Evolutionary conservation across 129 eudicot species (phyloP).

Genomic region (Chrysanthemum makinoi): DNA sequence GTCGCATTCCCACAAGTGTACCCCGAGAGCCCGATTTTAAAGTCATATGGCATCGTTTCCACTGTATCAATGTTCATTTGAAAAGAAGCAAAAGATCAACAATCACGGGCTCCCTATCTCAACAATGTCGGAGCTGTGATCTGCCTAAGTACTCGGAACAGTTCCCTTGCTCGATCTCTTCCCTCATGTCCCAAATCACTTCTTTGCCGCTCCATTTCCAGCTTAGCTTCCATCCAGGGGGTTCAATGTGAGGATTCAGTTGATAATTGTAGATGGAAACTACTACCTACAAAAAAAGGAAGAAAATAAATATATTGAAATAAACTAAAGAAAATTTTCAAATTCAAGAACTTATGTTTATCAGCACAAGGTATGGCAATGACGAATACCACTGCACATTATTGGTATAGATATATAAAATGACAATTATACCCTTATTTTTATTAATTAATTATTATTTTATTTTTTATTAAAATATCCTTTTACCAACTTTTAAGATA

Average conservation of each 20-base stretch:
- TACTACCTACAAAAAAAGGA: slow-evolving; percentile 34
- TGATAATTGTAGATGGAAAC: slow-evolving; percentile 67
- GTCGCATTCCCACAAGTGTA: slow-evolving; percentile 67
- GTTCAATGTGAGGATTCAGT: slow-evolving; percentile 61
- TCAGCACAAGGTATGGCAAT: too few relatives aligned
- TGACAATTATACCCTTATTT: too few relatives aligned
- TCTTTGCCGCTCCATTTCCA: slow-evolving; percentile 67
- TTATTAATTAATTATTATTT: too few relatives aligned
- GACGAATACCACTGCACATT: too few relatives aligned
- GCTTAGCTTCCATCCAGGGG: slow-evolving; percentile 78
- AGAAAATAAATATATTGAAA: not conserved
- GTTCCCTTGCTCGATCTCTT: slow-evolving; percentile 81
- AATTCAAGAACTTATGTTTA: too few relatives aligned
- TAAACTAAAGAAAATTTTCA: too few relatives aligned
- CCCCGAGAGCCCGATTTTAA: slow-evolving; percentile 61
- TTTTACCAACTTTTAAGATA: too few relatives aligned
- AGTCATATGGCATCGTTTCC: slow-evolving; percentile 39
- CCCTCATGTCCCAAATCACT: slow-evolving; percentile 66
- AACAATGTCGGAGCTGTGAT: slow-evolving; percentile 58
- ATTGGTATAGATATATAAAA: too few relatives aligned
- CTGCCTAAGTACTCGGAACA: slow-evolving; percentile 39
- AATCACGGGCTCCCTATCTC: slow-evolving; percentile 63
- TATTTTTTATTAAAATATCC: too few relatives aligned
- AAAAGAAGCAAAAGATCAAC: slow-evolving; percentile 71
- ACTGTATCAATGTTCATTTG: slow-evolving; percentile 48